phyloP scores from a whole-genome alignment of 148 eudicot genomes.

The Heliamphora exappendiculata region DNA sequence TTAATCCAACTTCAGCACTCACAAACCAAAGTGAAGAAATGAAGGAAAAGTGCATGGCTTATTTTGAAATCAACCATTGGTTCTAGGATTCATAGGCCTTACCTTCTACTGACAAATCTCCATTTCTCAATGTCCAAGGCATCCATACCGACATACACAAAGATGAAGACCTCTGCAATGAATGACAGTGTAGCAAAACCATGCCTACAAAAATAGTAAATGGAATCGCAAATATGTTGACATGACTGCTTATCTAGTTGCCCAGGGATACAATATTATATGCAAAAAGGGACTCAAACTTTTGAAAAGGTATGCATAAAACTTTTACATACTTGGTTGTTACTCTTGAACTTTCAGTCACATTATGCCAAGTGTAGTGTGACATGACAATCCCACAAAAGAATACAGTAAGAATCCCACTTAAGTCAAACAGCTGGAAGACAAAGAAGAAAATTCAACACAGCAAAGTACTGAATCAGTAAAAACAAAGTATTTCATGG shows the following conservation, averaged over 20 bases:
- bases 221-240: neutral
- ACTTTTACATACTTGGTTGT: constrained; percentile 35
- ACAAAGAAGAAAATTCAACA: constrained; percentile 2
- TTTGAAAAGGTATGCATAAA: neutral
- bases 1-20: neutral
- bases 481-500: neutral
- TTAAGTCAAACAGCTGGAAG: constrained; percentile 41
- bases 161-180: constrained; percentile 45
- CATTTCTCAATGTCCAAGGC: constrained; percentile 60
- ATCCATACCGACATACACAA: constrained; percentile 58
- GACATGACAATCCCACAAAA: constrained; percentile 64
- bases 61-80: neutral
- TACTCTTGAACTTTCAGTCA: constrained; percentile 47
- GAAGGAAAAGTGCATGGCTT: neutral
- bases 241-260: neutral
- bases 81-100: neutral
- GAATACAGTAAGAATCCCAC: constrained; percentile 60
- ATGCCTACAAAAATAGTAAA: constrained; percentile 31
- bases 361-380: constrained; percentile 61
- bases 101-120: constrained; percentile 45
- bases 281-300: neutral
- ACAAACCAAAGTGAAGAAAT: neutral
- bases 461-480: neutral
- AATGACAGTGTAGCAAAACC: constrained; percentile 50
- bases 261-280: neutral